These are phyloP conservation scores for Aureobasidium sp. DNA, from an alignment of 2,329 filamentous ascomycete genomes.

Conservation along the genomic window DNA sequence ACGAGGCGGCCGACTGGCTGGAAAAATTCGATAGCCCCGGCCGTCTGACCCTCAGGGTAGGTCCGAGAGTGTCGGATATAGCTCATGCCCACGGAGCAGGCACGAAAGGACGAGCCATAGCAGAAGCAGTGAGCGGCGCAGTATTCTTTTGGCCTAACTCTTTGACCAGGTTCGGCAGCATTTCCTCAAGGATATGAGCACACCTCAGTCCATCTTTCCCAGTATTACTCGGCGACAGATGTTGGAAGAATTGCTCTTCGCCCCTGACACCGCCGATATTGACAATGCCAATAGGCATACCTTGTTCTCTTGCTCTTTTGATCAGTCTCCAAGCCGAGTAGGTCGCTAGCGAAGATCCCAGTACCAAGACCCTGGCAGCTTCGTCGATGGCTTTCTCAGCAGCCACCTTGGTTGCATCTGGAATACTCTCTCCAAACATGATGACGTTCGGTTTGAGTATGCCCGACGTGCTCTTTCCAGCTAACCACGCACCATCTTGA, in stretches of 20 bases:
- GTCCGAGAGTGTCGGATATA: not conserved
- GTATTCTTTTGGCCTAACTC: conserved; percentile 11
- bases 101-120: not conserved
- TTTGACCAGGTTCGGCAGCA: conserved; percentile 28
- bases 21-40: too few species aligned
- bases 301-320: conserved; percentile 70
- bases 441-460: conserved; percentile 87
- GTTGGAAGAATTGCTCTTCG: conserved; percentile 62
- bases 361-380: conserved; percentile 64
- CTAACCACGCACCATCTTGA: conserved; percentile 67
- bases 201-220: conserved; percentile 31
- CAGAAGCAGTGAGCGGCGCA: not conserved
- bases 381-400: conserved; percentile 75
- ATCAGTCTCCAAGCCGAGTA: conserved; percentile 91
- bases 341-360: conserved; percentile 87
- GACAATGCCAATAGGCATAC: conserved; percentile 78
- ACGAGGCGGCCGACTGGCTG: too few species aligned
- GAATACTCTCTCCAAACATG: conserved; percentile 93
- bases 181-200: conserved; percentile 31
- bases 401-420: conserved; percentile 56
- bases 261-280: conserved; percentile 80
- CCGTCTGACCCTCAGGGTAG: not conserved
- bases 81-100: conserved; percentile 7
- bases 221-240: conserved; percentile 38
- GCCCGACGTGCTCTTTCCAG: conserved; percentile 48